phyloP scores from a whole-genome alignment of 257 asterid species.

The Verbascum thapsus region DNA sequence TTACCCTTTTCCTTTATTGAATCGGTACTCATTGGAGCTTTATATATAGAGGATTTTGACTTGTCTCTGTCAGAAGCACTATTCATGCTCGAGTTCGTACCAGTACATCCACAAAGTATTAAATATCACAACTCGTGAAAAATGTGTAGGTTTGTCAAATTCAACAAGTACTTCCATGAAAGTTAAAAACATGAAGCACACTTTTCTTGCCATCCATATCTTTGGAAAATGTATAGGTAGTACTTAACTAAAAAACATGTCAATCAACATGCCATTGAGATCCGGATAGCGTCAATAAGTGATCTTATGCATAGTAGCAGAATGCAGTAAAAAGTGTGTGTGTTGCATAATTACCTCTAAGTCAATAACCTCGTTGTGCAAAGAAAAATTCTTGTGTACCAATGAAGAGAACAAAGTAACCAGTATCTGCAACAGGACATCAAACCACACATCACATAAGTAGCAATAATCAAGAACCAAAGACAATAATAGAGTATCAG shows the following conservation, averaged over 20 bases:
- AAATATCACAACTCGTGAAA: neutral
- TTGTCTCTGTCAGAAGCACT: neutral
- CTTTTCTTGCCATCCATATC: neutral
- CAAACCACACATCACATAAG: conserved; percentile 11
- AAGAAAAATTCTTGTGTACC: conserved; percentile 50
- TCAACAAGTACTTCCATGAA: neutral
- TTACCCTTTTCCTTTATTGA: neutral
- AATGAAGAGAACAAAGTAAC: conserved; percentile 47
- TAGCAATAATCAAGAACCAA: neutral
- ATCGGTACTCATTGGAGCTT: neutral
- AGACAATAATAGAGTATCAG: too few species aligned
- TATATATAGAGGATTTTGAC: neutral
- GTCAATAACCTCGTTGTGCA: conserved; percentile 49
- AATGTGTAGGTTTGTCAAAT: neutral
- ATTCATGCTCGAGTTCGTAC: neutral
- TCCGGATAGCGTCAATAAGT: neutral
- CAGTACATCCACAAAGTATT: neutral
- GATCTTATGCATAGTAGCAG: neutral
- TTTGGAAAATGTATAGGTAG: conserved; percentile 7
- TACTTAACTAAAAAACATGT: neutral
- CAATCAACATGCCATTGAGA: neutral
- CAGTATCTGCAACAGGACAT: conserved; percentile 58
- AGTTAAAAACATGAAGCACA: conserved; percentile 20
- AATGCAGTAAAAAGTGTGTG: neutral
- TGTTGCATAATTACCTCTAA: conserved; percentile 56